Percentiles rank a stretch among this genome's conserved stretches.
phyloP scores from a whole-genome alignment of 2,329 filamentous ascomycete species.

The Neofusicoccum sp. region DNA sequence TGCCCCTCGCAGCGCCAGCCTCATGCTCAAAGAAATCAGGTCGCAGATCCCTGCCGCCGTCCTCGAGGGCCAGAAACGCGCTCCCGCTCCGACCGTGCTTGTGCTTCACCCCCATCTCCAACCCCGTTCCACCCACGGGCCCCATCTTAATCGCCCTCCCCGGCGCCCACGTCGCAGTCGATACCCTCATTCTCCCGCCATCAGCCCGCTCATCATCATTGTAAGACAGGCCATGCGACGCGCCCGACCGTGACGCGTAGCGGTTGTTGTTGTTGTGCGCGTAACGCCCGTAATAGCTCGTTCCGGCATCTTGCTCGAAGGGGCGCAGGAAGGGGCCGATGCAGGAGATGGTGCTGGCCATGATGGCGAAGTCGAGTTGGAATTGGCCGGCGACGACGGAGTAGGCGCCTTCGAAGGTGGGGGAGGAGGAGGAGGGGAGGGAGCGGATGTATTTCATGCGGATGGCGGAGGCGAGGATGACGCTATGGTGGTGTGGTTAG shows the following conservation, averaged over 20 bases:
- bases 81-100: no score
- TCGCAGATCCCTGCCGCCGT: slow-evolving; percentile 25
- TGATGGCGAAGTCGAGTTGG: slow-evolving; percentile 41
- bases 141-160: neutral
- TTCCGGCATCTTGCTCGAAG: slow-evolving; percentile 29
- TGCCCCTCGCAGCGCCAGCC: slow-evolving; percentile 26
- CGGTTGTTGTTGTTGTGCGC: slow-evolving; percentile 15
- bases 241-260: slow-evolving; percentile 19
- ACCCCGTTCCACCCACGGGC: neutral
- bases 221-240: neutral
- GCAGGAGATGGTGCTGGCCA: slow-evolving; percentile 35
- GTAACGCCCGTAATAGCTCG: slow-evolving; percentile 7
- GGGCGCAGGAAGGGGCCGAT: slow-evolving; percentile 38
- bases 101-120: no score
- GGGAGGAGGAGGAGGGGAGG: slow-evolving; percentile 23
- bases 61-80: neutral
- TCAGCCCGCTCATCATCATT: neutral
- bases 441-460: slow-evolving; percentile 30
- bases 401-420: slow-evolving; percentile 28
- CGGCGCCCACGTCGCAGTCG: neutral
- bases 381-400: slow-evolving; percentile 37
- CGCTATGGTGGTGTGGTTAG: slow-evolving; percentile 2
- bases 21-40: slow-evolving; percentile 28
- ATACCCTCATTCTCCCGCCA: neutral
- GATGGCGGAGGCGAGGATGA: slow-evolving; percentile 31